These are phyloP conservation scores for Calonectria pteridis DNA, from an alignment of 2,329 filamentous ascomycete species.

Conservation along the genomic window DNA sequence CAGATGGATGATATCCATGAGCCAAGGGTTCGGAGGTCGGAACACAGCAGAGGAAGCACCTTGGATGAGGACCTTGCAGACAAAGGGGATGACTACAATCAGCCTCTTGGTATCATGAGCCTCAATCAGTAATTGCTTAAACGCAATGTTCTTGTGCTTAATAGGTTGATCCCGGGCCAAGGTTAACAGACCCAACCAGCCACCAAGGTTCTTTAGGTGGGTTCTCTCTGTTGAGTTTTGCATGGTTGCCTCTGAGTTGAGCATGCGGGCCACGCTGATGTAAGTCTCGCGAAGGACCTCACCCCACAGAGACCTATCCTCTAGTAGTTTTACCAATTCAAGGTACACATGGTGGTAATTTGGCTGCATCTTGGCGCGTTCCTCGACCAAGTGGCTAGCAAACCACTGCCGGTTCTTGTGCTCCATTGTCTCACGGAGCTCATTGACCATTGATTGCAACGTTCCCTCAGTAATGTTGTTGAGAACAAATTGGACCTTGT, in stretches of 20 bases:
- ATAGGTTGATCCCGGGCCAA: constrained; percentile 95
- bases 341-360: constrained; percentile 97
- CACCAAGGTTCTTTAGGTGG: constrained; percentile 92
- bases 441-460: constrained; percentile 83
- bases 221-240: constrained; percentile 86
- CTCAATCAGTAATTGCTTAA: constrained; percentile 94
- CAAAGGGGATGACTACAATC: constrained; percentile 94
- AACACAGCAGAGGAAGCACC: constrained; percentile 89
- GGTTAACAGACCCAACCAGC: constrained; percentile 93
- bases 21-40: constrained; percentile 94
- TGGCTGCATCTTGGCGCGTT: constrained; percentile 95
- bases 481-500: constrained; percentile 93
- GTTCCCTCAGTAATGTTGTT: constrained; percentile 97
- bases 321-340: constrained; percentile 86
- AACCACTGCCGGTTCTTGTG: constrained; percentile 95
- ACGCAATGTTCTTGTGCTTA: constrained; percentile 95
- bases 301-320: constrained; percentile 82
- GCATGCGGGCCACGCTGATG: constrained; percentile 83
- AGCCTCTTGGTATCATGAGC: constrained; percentile 93
- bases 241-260: constrained; percentile 91
- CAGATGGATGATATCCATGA: constrained; percentile 94
- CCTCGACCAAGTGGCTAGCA: constrained; percentile 92
- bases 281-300: constrained; percentile 96
- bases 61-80: constrained; percentile 93
- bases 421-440: constrained; percentile 83